Evolutionary conservation across 345 rosid genomes (phyloP), one percentile per base, ranked within the genome.

Genomic region (Lepidium sativum): DNA sequence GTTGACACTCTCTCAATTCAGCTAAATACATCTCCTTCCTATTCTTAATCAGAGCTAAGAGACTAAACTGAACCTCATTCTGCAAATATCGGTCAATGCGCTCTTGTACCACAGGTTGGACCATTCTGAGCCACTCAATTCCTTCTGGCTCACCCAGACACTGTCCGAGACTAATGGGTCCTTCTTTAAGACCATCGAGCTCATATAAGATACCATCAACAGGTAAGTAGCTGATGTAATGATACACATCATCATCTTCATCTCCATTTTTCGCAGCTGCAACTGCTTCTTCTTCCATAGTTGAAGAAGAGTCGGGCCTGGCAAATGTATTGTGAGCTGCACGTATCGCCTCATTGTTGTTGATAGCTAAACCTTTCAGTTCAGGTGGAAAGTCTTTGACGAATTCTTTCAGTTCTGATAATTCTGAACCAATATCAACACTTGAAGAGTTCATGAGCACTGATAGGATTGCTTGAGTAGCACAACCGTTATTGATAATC

Each of bases 361-460:
- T 73, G 67, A 73, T 73, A n/a, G 77, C 77, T 66, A 73, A 54
- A 20, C 72, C 72, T 54, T 73, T 73, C 51, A 73, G 63, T 25
- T 73, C 77, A 67, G 77, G 72, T 60, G 77, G 77, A 17, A 73
- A 73, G 29, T 67, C 72, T 54, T 73, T 73, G n/a, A 72, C 63
- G 29, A 73, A 67, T 3, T 54, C 63, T 61, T 73, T 73, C 21
- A 73, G 72, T 39, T 73, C 72, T 12, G 64, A 45, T 20, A 73
- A 64, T 38, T 67, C 72, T 0, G 68, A 60, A 40, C 77, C 77
- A 6, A 73, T 45, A 6, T 73, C 77, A 3, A 73, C 47, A 60
- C 59, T 11, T 1, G 68, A 67, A 45, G 68, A 67, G 72, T 73
- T 73, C 77, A 73, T 53, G 52, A 73, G 77, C 23, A 73, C 58